A percentile compares a stretch with the other conserved stretches of the same genome.
Conservation (phyloP, 2,329 filamentous ascomycete species). For the Ceratocystiopsis brevicomis region DNA sequence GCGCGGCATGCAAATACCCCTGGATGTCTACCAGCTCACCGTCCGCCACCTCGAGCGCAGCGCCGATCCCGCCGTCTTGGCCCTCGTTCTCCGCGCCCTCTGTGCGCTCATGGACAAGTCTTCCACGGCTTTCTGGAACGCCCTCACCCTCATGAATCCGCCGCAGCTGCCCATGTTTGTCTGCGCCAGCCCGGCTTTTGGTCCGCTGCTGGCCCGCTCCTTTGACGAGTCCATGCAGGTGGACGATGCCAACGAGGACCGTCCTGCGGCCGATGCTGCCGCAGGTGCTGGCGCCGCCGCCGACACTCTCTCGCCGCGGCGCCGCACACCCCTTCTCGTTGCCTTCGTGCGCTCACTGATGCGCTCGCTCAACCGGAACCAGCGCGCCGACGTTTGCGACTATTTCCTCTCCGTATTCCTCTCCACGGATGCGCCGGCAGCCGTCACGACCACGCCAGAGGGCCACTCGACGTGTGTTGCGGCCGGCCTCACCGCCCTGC, state of each 20-base stretch:
- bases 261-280: no score
- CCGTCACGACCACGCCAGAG: slow-evolving; percentile 35
- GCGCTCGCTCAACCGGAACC: slow-evolving; percentile 50
- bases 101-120: slow-evolving; percentile 55
- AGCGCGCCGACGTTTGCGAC: slow-evolving; percentile 58
- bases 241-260: not conserved
- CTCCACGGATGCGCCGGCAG: slow-evolving; percentile 1
- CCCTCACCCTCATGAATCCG: slow-evolving; percentile 63
- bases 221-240: slow-evolving; percentile 30
- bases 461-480: slow-evolving; percentile 43
- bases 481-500: slow-evolving; percentile 42
- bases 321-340: slow-evolving; percentile 32
- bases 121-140: slow-evolving; percentile 69
- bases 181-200: slow-evolving; percentile 51
- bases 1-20: slow-evolving; percentile 60
- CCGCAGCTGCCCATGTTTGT: slow-evolving; percentile 69
- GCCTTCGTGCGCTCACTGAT: slow-evolving; percentile 67
- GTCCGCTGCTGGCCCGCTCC: slow-evolving; percentile 41
- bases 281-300: no score
- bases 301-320: no score
- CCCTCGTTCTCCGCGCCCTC: slow-evolving; percentile 51
- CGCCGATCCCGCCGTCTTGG: slow-evolving; percentile 36
- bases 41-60: slow-evolving; percentile 32
- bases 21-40: slow-evolving; percentile 45
- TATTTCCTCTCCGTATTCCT: slow-evolving; percentile 62